Conservation (phyloP, 257 asterid genomes). For the Gardenia jasminoides region DNA sequence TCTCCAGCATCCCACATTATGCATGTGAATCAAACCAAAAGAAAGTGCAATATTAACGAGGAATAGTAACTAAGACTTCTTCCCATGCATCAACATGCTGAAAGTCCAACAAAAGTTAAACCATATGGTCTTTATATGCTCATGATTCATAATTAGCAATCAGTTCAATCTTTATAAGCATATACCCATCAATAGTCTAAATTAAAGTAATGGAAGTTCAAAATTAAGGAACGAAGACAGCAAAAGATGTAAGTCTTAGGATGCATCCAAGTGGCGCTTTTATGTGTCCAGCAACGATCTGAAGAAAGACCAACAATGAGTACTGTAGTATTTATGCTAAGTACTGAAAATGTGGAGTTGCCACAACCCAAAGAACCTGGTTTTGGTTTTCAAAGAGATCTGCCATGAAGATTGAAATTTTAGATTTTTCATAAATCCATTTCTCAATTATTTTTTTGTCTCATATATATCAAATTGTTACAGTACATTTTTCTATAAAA, state of each 20-base stretch:
- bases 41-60: too few species aligned
- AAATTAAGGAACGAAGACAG: not conserved
- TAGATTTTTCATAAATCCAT: too few species aligned
- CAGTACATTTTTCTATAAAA: too few species aligned
- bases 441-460: too few species aligned
- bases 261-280: conserved; percentile 52
- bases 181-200: not conserved
- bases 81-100: too few species aligned
- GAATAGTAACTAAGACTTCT: too few species aligned
- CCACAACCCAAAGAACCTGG: conserved; percentile 16
- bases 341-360: conserved; percentile 22
- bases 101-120: not conserved
- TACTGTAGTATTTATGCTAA: conserved; percentile 32
- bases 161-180: not conserved
- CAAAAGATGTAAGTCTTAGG: conserved; percentile 29
- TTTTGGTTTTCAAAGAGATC: conserved; percentile 1
- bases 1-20: not conserved
- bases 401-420: not conserved
- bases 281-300: conserved; percentile 58
- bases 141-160: not conserved
- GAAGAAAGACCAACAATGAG: conserved; percentile 49
- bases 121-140: not conserved
- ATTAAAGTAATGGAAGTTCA: not conserved
- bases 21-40: not conserved
- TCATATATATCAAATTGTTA: too few species aligned